Evolutionary conservation across 2,329 filamentous ascomycete species (phyloP), one percentile per base, ranked within the genome.

Genomic region (Emergomyces pasteurianus): DNA sequence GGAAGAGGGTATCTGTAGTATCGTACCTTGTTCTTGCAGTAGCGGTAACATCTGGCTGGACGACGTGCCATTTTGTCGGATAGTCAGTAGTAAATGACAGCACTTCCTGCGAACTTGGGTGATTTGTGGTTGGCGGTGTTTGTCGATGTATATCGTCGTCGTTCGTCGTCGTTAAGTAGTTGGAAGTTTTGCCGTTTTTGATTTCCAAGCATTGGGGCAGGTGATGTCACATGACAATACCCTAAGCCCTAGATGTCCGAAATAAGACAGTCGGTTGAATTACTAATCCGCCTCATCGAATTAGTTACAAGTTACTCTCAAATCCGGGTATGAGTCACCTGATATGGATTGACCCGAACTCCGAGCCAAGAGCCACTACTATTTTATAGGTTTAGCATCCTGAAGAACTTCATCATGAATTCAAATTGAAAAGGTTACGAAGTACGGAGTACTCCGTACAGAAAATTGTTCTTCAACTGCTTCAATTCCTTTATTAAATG

Each of bases 1-100:
- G 42, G 55, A 38, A 61, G 21, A 10, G 16, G 26, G 16, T 9
- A 65, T 65, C 47, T 60, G 61, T 58, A 61, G 58, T 57, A 62
- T 67, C 65, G 81, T 78, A 95, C 91, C 91, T 96, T 96, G 88
- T 97, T 99, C 90, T 99, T 99, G 92, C 94, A 99, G 89, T 99
- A 99, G 78, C 94, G 88, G 87, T 96, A 99, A 85, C 94, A 99
- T 85, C 94, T 89, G 77, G 94, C 94, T 78, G 94, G 94, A 89
- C 94, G 91, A 82, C 94, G 91, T 78, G 94, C 94, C 94, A 99
- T 99, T 84, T 87, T 92, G 87, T 87, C 85, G 76, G 77, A 76
- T 78, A 77, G 28, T 54, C 50, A 75, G 78, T 74, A 70, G 69
- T 73, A 69, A 69, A 60, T 67, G 65, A 67, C 66, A 70, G 76